Base-by-base conservation (phyloP, 2,329 filamentous ascomycete species). In the Didymella sp. region DNA sequence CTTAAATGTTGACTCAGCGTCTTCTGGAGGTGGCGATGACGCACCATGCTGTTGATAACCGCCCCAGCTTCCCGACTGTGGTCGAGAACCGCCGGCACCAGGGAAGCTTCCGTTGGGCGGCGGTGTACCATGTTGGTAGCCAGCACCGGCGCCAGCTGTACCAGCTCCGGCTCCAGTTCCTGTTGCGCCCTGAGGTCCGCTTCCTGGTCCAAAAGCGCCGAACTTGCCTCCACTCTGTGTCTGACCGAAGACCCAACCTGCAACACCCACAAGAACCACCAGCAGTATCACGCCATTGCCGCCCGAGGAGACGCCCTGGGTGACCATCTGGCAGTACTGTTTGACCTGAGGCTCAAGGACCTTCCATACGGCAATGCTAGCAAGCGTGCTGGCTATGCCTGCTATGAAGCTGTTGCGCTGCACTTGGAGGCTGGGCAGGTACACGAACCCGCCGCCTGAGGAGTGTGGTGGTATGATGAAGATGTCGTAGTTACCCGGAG, bases 391-490 rank as follows among this genome's bases (percentile, higher is more conserved):
- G 37, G 87, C 89, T 67, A 92, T 92, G 25, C 94, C 94, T 3
- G 93, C 92, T 21, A 92, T 84, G 76, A 97, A 98, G 78, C 91
- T 96, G 77, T 96, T 96, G 70, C 89, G 84, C 70, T 95, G 91
- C 19, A 91, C 89, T 71, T 89, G 85, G 60, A 98, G 77, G 0
- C 93, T 96, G 0, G 94, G 94, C n/a, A 98, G 85, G 76, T 98
- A 97, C 25, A 98, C 81, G 77, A 97, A 97, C 30, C 94, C 94
- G 0, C 88, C 87, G 50, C 94, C 94, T 6, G 93, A 85, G 11
- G 92, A 94, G 76, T 96, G 92, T 43, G 93, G 91, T 7, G 94
- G 94, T 70, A 98, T 93, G 74, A 97, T 89, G 80, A 97, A 97
- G 73, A 98, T 96, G 80, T 98, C 94, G 78, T 96, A 98, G 74